Conservation (phyloP, 2,329 filamentous ascomycete species). For the Alternaria arborescens region DNA sequence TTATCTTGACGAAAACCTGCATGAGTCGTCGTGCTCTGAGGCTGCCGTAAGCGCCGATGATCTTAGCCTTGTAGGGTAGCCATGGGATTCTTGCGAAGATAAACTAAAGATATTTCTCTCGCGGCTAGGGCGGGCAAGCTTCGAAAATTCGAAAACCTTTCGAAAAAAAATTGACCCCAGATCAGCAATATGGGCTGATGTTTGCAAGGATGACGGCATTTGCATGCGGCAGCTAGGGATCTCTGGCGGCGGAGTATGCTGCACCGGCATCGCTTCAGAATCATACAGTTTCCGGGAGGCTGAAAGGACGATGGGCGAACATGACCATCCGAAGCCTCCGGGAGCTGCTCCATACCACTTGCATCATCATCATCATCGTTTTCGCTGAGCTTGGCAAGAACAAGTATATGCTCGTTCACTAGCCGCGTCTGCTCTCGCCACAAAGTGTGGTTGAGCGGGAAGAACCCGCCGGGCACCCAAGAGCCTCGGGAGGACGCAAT, state of each 20-base stretch:
- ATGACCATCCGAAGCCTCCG: neutral
- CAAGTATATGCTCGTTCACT: conserved; percentile 2
- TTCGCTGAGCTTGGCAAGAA: conserved; percentile 22
- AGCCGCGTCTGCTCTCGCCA: conserved; percentile 12
- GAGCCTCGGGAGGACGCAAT: conserved; percentile 8
- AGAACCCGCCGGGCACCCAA: conserved; percentile 3
- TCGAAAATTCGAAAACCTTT: conserved; percentile 3
- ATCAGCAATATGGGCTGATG: conserved; percentile 28
- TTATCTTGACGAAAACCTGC: conserved; percentile 29
- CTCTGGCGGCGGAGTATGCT: conserved; percentile 11
- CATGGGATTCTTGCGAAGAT: conserved; percentile 21
- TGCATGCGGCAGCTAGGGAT: conserved; percentile 23
- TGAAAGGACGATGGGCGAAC: conserved; percentile 1
- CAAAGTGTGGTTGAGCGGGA: conserved; percentile 9
- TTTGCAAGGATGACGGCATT: conserved; percentile 29
- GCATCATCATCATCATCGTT: conserved; percentile 5
- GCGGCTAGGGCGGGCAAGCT: conserved; percentile 20
- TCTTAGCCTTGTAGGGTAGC: conserved; percentile 25
- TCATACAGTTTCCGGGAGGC: conserved; percentile 18
- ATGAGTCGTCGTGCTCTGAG: conserved; percentile 41
- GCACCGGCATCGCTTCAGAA: conserved; percentile 19
- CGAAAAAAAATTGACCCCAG: conserved; percentile 9
- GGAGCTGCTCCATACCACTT: neutral
- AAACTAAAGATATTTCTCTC: conserved; percentile 22
- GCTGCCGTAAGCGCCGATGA: conserved; percentile 35